A percentile compares a stretch with the other conserved stretches of the same genome.
These are phyloP conservation scores for Sugiyamaella neomexicana DNA, from an alignment of 1,139 yeast genomes.

Conservation along the genomic window DNA sequence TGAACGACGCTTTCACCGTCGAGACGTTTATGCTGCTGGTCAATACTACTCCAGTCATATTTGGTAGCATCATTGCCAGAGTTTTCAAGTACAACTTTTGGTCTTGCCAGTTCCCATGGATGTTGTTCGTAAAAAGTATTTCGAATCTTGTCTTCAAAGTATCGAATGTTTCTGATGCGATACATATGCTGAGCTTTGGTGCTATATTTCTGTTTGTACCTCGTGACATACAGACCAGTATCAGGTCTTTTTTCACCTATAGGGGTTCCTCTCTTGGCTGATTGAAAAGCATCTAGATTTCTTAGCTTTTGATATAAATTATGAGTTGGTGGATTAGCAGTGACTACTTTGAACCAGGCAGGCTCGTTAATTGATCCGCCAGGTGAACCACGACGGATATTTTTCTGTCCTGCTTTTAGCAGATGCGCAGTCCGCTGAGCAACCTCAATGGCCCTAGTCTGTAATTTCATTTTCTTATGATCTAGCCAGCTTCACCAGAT, in stretches of 20 bases:
- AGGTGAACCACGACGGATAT: slow-evolving; percentile 21
- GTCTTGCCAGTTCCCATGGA: slow-evolving; percentile 97
- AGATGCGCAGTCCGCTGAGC: slow-evolving; percentile 53
- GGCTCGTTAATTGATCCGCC: slow-evolving; percentile 63
- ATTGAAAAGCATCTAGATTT: slow-evolving; percentile 41
- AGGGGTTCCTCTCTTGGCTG: slow-evolving; percentile 28
- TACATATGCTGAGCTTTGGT: slow-evolving; percentile 45
- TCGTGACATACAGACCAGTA: slow-evolving; percentile 52
- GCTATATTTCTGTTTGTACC: slow-evolving; percentile 38
- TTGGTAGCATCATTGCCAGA: slow-evolving; percentile 53
- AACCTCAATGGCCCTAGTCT: slow-evolving; percentile 60
- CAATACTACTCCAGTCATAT: slow-evolving; percentile 75
- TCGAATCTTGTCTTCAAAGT: slow-evolving; percentile 82
- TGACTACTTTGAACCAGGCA: slow-evolving; percentile 83
- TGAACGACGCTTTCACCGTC: slow-evolving; percentile 96
- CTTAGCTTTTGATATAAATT: slow-evolving; percentile 53
- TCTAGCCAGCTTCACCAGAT: background rate
- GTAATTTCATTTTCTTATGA: slow-evolving; percentile 58
- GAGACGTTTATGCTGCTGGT: slow-evolving; percentile 68
- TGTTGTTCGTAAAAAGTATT: slow-evolving; percentile 83
- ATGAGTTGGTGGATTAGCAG: slow-evolving; percentile 72
- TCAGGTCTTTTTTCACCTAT: slow-evolving; percentile 23
- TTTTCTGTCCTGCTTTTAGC: slow-evolving; percentile 27
- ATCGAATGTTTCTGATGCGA: slow-evolving; percentile 62
- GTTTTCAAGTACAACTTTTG: slow-evolving; percentile 82